Percentiles rank a stretch among this genome's conserved stretches.
Evolutionary conservation across 164 flowering plant genomes (phyloP).

Genomic region (Aristolochia contorta): DNA sequence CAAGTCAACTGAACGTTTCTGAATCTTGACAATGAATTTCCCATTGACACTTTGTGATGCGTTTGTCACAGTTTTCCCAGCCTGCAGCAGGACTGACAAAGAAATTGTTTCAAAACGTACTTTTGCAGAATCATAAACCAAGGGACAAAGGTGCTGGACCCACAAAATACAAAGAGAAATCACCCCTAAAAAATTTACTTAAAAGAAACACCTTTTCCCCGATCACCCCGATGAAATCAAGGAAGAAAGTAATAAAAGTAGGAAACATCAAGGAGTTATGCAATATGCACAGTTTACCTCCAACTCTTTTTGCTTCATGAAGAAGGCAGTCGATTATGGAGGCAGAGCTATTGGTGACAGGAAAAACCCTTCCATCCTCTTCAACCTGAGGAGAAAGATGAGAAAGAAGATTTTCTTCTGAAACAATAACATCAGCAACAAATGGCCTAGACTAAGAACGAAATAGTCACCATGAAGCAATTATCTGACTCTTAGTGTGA

Average conservation of each 20-base stretch:
- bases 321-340: conserved; percentile 82
- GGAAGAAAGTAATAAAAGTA: too few species aligned
- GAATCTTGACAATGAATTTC: conserved; percentile 56
- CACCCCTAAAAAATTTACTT: too few species aligned
- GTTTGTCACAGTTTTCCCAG: conserved; percentile 58
- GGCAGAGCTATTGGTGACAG: conserved; percentile 72
- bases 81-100: conserved; percentile 61
- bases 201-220: too few species aligned
- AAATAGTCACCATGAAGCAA: too few species aligned
- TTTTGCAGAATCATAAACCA: not conserved
- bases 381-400: conserved; percentile 39
- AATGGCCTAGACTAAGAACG: too few species aligned
- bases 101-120: not conserved
- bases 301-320: conserved; percentile 48
- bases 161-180: too few species aligned
- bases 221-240: too few species aligned
- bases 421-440: too few species aligned
- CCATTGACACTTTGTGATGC: conserved; percentile 35
- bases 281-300: conserved; percentile 39
- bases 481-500: too few species aligned
- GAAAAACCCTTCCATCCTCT: conserved; percentile 95
- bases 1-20: conserved; percentile 36
- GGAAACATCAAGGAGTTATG: not conserved
- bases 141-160: too few species aligned
- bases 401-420: too few species aligned